Evolutionary conservation across 148 eudicot species (phyloP).

Genomic region (Spergularia bocconei): DNA sequence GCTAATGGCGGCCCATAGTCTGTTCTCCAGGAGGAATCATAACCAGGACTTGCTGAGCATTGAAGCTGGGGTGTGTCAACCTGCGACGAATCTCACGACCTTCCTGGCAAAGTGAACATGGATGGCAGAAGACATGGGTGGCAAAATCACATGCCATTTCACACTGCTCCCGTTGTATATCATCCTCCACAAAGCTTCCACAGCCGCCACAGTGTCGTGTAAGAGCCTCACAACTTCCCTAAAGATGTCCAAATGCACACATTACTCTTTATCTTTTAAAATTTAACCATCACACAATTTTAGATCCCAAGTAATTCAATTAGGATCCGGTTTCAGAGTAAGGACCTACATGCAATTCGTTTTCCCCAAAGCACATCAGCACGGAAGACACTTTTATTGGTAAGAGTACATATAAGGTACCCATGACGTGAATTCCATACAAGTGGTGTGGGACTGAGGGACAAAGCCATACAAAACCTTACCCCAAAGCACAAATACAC

Average conservation of each 20-base stretch:
- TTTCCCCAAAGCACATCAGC: no score
- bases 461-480: no score
- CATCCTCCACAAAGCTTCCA: conserved; percentile 61
- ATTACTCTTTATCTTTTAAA: not conserved
- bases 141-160: conserved; percentile 78
- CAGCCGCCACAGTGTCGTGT: conserved; percentile 55
- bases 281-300: not conserved
- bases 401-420: no score
- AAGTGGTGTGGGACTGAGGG: no score
- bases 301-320: not conserved
- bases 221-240: conserved; percentile 80
- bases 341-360: no score
- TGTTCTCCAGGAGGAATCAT: conserved; percentile 75
- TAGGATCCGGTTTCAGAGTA: no score
- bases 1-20: conserved; percentile 62
- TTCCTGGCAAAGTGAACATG: conserved; percentile 92
- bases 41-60: conserved; percentile 54
- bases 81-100: conserved; percentile 90
- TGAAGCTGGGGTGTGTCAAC: conserved; percentile 81
- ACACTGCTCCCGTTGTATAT: conserved; percentile 64
- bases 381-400: no score
- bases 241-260: conserved; percentile 15
- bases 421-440: no score
- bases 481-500: no score
- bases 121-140: conserved; percentile 75